Conservation (phyloP, 2,329 filamentous ascomycete genomes). For the Fusarium clavum region DNA sequence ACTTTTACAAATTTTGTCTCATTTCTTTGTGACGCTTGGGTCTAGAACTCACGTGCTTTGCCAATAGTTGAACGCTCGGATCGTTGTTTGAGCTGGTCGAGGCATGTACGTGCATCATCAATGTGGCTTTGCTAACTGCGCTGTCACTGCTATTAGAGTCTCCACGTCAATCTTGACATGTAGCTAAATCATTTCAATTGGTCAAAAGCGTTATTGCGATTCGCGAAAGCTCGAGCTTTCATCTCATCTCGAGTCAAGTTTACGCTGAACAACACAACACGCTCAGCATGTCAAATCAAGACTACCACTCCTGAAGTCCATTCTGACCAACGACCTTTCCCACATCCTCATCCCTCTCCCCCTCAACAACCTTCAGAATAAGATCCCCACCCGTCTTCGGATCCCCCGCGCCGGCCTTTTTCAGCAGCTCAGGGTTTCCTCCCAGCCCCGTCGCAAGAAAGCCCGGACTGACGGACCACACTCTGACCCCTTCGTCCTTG, state of each 20-base stretch:
- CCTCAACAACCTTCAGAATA: slow-evolving; percentile 56
- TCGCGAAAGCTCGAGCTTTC: not conserved
- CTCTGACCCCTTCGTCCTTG: slow-evolving; percentile 62
- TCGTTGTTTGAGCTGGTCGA: not conserved
- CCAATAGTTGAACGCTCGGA: slow-evolving; percentile 1
- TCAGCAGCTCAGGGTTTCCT: slow-evolving; percentile 47
- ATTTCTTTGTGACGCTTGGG: slow-evolving; percentile 4
- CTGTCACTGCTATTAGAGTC: not conserved
- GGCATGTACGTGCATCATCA: slow-evolving; percentile 31
- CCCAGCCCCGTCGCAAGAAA: slow-evolving; percentile 61
- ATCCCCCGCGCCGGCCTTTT: slow-evolving; percentile 52
- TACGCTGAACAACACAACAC: not conserved
- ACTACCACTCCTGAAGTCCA: slow-evolving; percentile 48
- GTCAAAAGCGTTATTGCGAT: not conserved
- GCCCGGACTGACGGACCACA: slow-evolving; percentile 61
- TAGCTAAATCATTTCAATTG: not conserved
- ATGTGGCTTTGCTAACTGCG: slow-evolving; percentile 28
- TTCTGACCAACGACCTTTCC: slow-evolving; percentile 52
- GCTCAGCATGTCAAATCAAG: not conserved
- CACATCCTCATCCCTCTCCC: slow-evolving; percentile 55
- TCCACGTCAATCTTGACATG: not conserved
- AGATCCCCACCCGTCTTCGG: slow-evolving; percentile 53
- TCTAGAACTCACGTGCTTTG: not conserved
- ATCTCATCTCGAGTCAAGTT: not conserved
- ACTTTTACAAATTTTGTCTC: not conserved